Percentiles rank a stretch among this genome's conserved stretches.
phyloP scores from a whole-genome alignment of 176 grass and related monocot species.

The Phyllostachys edulis region DNA sequence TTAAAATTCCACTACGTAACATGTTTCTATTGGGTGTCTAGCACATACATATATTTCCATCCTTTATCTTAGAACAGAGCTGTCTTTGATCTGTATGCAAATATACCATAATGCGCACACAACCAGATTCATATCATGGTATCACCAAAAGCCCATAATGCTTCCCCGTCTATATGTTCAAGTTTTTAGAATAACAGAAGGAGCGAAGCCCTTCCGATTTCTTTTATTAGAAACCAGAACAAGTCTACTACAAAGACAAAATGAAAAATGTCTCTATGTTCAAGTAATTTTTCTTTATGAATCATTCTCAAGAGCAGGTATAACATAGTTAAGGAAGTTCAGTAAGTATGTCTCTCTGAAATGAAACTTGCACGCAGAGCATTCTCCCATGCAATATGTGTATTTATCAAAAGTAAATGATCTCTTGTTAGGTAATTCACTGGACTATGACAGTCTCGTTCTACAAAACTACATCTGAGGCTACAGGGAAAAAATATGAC shows the following conservation, averaged over 20 bases:
- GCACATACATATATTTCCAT: neutral
- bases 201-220: too few relatives aligned
- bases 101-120: neutral
- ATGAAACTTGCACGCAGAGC: constrained; percentile 3
- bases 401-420: neutral
- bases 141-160: neutral
- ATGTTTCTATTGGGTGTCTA: constrained; percentile 7
- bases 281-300: neutral
- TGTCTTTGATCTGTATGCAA: neutral
- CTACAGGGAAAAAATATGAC: neutral
- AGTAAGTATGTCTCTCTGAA: neutral
- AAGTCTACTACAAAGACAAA: too few relatives aligned
- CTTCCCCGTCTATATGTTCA: neutral
- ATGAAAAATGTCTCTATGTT: neutral
- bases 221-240: too few relatives aligned
- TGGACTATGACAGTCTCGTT: neutral
- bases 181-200: neutral
- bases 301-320: neutral
- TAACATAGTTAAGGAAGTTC: neutral
- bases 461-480: neutral
- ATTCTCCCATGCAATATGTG: neutral
- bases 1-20: too few relatives aligned
- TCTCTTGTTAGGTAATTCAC: neutral
- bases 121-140: constrained; percentile 8
- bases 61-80: neutral